A percentile compares a stretch with the other conserved stretches of the same genome.
phyloP scores from a whole-genome alignment of 306 rosid genomes.

The Prunus fruticosa region DNA sequence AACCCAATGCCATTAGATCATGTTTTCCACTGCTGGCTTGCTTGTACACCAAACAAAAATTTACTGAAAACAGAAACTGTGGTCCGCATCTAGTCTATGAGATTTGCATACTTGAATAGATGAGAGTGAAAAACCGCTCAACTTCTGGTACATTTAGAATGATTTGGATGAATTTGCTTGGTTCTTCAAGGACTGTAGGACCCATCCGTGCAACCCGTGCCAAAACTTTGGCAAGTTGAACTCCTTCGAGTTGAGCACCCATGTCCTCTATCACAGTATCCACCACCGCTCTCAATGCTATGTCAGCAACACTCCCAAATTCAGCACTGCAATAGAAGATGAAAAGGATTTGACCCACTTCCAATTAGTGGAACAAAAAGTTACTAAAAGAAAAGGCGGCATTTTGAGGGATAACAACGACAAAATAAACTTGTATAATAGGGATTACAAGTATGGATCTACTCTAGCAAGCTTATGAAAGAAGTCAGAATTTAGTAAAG shows the following conservation, averaged over 20 bases:
- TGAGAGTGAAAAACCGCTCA: constrained; percentile 77
- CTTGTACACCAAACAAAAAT: constrained; percentile 25
- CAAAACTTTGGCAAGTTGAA: constrained; percentile 69
- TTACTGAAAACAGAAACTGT: constrained; percentile 19
- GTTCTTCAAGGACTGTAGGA: constrained; percentile 70
- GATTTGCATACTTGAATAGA: constrained; percentile 67
- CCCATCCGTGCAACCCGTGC: constrained; percentile 77
- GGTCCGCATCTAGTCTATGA: constrained; percentile 36
- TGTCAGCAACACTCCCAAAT: constrained; percentile 57
- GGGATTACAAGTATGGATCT: too few relatives aligned
- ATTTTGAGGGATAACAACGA: neutral
- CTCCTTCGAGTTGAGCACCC: constrained; percentile 48
- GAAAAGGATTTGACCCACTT: neutral
- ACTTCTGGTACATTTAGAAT: constrained; percentile 61
- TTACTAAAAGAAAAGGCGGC: neutral
- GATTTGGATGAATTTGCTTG: constrained; percentile 62
- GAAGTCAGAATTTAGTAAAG: neutral
- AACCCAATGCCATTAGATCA: constrained; percentile 19
- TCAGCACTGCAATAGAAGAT: constrained; percentile 55
- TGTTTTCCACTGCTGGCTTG: constrained; percentile 34
- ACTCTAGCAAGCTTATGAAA: too few relatives aligned
- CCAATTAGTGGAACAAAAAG: neutral
- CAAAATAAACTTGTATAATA: neutral
- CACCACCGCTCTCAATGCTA: constrained; percentile 59
- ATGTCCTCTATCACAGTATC: constrained; percentile 52